Evolutionary conservation across 1,139 yeast species (phyloP).

Genomic region (Meyerozyma carpophila): DNA sequence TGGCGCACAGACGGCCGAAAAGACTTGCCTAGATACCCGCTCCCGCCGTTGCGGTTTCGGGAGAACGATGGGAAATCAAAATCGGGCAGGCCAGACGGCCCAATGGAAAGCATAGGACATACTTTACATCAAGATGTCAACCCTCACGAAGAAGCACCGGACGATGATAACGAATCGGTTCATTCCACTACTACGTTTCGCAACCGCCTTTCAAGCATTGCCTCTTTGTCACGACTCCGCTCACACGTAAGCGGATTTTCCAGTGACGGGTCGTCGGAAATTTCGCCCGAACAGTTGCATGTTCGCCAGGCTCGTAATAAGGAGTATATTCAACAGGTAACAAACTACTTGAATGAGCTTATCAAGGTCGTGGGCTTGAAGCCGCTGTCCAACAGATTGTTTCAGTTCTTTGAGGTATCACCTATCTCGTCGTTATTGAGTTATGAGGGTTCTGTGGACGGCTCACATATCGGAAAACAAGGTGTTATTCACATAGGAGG

Average conservation of each 20-base stretch:
- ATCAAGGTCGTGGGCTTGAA: conserved; percentile 57
- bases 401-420: conserved; percentile 84
- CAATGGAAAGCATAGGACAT: neutral
- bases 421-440: conserved; percentile 81
- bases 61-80: conserved; percentile 9
- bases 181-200: conserved; percentile 16
- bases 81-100: conserved; percentile 9
- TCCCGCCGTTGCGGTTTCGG: conserved; percentile 17
- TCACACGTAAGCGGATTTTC: conserved; percentile 27
- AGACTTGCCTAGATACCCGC: conserved; percentile 41
- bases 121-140: neutral
- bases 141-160: neutral
- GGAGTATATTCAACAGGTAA: conserved; percentile 41
- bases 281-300: conserved; percentile 26
- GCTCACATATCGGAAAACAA: conserved; percentile 70
- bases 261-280: conserved; percentile 20
- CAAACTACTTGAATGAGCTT: conserved; percentile 59
- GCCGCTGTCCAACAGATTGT: conserved; percentile 76
- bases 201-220: conserved; percentile 16
- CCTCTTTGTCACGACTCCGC: conserved; percentile 15
- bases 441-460: conserved; percentile 56
- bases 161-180: conserved; percentile 13
- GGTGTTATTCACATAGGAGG: conserved; percentile 79
- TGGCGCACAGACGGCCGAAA: conserved; percentile 31
- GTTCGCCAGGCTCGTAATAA: conserved; percentile 5